phyloP scores from a whole-genome alignment of 73 alveolate genomes.

The Uronychia setigera region DNA sequence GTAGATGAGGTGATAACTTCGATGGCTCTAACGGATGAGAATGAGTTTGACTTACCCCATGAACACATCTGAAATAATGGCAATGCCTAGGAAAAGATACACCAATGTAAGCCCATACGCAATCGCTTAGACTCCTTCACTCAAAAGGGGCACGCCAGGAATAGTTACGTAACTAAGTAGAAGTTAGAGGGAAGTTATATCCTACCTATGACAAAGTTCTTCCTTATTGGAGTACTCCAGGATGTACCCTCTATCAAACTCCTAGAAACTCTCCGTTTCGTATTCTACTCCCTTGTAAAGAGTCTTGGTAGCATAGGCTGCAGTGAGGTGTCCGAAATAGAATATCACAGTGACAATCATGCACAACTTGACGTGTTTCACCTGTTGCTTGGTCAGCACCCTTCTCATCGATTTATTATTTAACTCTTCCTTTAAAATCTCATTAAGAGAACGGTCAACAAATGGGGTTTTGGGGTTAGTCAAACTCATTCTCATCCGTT shows the following conservation, averaged over 20 bases:
- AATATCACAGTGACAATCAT: neutral
- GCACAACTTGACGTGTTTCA: neutral
- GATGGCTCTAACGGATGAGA: conserved; percentile 34
- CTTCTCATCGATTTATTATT: no score
- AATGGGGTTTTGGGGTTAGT: conserved; percentile 61
- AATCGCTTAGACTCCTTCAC: conserved; percentile 5
- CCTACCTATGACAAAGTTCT: conserved; percentile 13
- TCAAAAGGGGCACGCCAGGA: conserved; percentile 26
- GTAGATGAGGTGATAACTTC: conserved; percentile 72
- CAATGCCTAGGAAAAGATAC: conserved; percentile 48
- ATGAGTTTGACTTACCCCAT: conserved; percentile 34
- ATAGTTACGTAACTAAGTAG: conserved; percentile 18
- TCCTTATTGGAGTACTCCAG: conserved; percentile 27
- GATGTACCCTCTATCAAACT: conserved; percentile 13
- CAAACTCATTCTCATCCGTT: neutral
- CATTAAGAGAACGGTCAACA: no score
- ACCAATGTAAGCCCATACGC: conserved; percentile 17
- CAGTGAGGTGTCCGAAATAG: neutral
- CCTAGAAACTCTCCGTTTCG: neutral
- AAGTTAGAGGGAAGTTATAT: neutral
- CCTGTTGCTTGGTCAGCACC: neutral
- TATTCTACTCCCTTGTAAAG: neutral
- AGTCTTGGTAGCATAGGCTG: neutral
- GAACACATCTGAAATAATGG: conserved; percentile 63
- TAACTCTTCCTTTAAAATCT: no score